Evolutionary conservation across 495 filamentous ascomycete genomes (phyloP).

Genomic region (Hypoxylon cercidicola): DNA sequence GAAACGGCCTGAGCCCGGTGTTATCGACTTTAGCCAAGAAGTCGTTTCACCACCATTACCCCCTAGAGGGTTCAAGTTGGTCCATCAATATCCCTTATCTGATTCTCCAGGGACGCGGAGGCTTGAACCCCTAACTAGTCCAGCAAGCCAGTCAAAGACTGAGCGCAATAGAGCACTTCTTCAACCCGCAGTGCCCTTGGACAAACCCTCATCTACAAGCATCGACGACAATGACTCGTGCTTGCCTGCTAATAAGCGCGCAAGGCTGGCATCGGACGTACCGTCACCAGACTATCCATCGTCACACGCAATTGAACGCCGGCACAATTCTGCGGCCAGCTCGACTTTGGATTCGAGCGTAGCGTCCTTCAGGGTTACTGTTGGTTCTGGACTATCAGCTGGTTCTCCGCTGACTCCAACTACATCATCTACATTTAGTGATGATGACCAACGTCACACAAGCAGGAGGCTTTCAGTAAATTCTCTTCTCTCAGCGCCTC

Average conservation of each 20-base stretch:
- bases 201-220: slow-evolving; percentile 25
- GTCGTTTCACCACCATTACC: slow-evolving; percentile 54
- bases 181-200: slow-evolving; percentile 29
- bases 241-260: slow-evolving; percentile 40
- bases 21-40: slow-evolving; percentile 49
- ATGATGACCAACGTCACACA: slow-evolving; percentile 42
- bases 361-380: slow-evolving; percentile 39
- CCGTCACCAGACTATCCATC: slow-evolving; percentile 35
- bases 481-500: slow-evolving; percentile 44
- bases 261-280: slow-evolving; percentile 37
- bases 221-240: slow-evolving; percentile 28
- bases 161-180: slow-evolving; percentile 26
- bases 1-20: slow-evolving; percentile 54
- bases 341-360: slow-evolving; percentile 43
- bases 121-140: slow-evolving; percentile 44
- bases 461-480: slow-evolving; percentile 46
- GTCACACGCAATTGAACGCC: slow-evolving; percentile 31
- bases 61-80: slow-evolving; percentile 56
- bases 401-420: slow-evolving; percentile 59
- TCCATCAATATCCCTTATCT: slow-evolving; percentile 51
- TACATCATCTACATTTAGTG: slow-evolving; percentile 58
- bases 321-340: slow-evolving; percentile 46
- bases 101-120: slow-evolving; percentile 52
- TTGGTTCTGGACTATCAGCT: slow-evolving; percentile 42
- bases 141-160: slow-evolving; percentile 31